Evolutionary conservation across 768 basidiomycete species (phyloP), one percentile per base, ranked within the genome.

Genomic region (Cubamyces sp.): DNA sequence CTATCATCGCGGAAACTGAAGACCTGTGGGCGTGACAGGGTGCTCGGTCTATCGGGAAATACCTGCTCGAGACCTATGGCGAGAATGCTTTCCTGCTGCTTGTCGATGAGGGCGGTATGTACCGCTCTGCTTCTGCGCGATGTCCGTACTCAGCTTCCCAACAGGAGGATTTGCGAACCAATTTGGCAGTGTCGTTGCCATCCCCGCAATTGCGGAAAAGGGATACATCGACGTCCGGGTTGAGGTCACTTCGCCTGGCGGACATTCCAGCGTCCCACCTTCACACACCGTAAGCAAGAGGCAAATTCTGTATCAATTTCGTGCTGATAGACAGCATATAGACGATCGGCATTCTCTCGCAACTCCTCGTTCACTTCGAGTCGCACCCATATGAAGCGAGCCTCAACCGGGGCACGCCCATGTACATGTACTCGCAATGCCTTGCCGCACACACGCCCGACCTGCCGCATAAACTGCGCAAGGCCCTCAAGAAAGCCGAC

Each of bases 61-160:
- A 76, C 43, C 72, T 87, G n/a, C 66, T 77, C 3, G 60, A 75
- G 11, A 74, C 72, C 0, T 84, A 81, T 65, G 86, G 84, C n/a
- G 58, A 71, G n/a, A 67, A 85, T 66, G 75, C 79, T 6, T 75
- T 87, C 53, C 73, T 82, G 1, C 73, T 87, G 67, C 69, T 86
- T n/a, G 77, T 87, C 12, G 87, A 87, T 60, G 87, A 87, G 74
- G 84, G 84, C 7, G 81, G 83, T 75, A 67, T 60, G 61, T 64
- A n/a, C 16, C 1, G 30, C 1, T 49, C n/a, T 23, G 40, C 61
- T 18, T 15, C 40, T 12, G 4, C 6, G 12, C 14, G 5, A n/a
- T 15, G 3, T 25, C 5, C 3, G 40, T 19, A 50, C 51, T 43
- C 4, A 45, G 3, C 19, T 4, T 0, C 21, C 5, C 2, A 18